Base-by-base conservation (phyloP, 345 rosid genomes). In the Linum lewisii region DNA sequence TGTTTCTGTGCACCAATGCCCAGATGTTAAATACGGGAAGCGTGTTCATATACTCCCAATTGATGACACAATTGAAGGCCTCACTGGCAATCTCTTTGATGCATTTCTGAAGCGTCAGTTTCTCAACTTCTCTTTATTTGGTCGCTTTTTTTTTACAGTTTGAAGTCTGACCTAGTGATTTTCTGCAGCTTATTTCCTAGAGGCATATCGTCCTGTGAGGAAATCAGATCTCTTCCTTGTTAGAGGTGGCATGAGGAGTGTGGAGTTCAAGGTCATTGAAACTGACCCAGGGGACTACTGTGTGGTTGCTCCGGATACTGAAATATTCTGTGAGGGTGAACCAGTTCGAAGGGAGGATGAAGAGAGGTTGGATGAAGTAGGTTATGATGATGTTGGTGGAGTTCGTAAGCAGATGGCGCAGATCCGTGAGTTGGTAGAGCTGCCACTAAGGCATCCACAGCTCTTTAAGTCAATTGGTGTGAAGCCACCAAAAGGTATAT, bases 41-140 rank as follows among this genome's bases (percentile, higher is more conserved):
- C 67, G 75, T 1, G 73, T 67, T 57, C 75, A 75, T 51, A 64
- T 70, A 23, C 78, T 71, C 57, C 78, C 78, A 2, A 37, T 75
- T 45, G 78, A 75, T 61, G 78, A 75, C 47, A 67, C 75, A 19
- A 57, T 75, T 5, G 75, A 75, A 66, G 75, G 78, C 6, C 55
- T 75, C 34, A 75, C 78, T 21, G 78, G 78, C 29, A 67, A 71
- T 58, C 36, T 75, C 14, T 70, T 75, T 22, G 70, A 75, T 60
- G 75, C 64, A 6, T 71, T 63, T 51, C 64, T 75, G 55, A 71
- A 75, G 54, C 72, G 72, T 70, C 42, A 63, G 74, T 60, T 42
- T 16, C 22, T 34, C 7, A 7, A 49, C 4, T 7, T 49, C 16
- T 49, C 21, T 15, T 49, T 49, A 15, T 20, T 49, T 49, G 53